Evolutionary conservation across 1,139 yeast species (phyloP).

Genomic region (Saccharomyces pastorianus): DNA sequence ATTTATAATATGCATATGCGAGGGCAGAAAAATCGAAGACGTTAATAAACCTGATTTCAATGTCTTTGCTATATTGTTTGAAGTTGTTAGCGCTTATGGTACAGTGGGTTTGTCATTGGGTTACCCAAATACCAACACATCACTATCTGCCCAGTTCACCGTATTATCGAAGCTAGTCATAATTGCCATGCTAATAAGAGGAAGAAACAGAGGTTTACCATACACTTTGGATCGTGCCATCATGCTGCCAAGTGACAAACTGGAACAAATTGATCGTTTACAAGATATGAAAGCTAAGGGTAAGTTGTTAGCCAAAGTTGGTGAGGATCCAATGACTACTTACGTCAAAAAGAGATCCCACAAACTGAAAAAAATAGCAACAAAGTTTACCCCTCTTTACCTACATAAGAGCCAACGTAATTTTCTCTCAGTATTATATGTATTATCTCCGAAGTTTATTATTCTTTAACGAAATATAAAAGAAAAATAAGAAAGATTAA

Average conservation of each 20-base stretch:
- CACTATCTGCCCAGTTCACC: slow-evolving; percentile 68
- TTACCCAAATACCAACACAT: slow-evolving; percentile 54
- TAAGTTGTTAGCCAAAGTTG: slow-evolving; percentile 1
- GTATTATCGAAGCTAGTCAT: slow-evolving; percentile 72
- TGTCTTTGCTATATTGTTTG: slow-evolving; percentile 70
- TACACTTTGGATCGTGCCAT: slow-evolving; percentile 89
- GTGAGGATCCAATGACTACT: slow-evolving; percentile 16
- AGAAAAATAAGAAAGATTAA: too few relatives aligned
- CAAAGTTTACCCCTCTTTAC: neutral
- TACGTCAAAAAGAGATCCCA: slow-evolving; percentile 11
- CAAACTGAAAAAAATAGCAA: neutral
- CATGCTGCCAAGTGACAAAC: slow-evolving; percentile 65
- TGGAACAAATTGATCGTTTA: slow-evolving; percentile 56
- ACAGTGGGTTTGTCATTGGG: slow-evolving; percentile 90
- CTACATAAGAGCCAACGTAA: neutral
- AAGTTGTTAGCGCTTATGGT: slow-evolving; percentile 89
- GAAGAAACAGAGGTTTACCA: slow-evolving; percentile 93
- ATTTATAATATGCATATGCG: slow-evolving; percentile 78
- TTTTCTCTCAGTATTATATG: neutral
- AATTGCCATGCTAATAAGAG: slow-evolving; percentile 83
- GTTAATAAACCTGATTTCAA: slow-evolving; percentile 44
- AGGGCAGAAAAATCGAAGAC: slow-evolving; percentile 51
- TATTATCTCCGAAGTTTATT: too few relatives aligned
- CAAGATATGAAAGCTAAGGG: slow-evolving; percentile 39
- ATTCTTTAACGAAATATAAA: neutral